Evolutionary conservation across 1,139 yeast genomes (phyloP), one percentile per base, ranked within the genome.

Genomic region (Kurtzmaniella quercitrusa): DNA sequence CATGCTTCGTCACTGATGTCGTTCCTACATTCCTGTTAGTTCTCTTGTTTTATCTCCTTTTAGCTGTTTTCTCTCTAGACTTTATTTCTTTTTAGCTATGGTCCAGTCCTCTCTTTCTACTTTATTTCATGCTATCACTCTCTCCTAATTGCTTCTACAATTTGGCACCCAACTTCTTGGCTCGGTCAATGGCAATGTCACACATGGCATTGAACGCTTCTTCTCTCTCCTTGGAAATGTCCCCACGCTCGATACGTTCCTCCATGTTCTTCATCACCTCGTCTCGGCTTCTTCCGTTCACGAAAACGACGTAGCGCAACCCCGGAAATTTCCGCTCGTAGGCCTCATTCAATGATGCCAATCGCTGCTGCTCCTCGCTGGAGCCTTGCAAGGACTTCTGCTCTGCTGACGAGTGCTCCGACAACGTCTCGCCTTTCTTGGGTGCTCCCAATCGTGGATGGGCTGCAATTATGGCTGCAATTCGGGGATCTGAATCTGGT

Each of bases 381-480:
- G 65, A 62, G 5, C 64, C 65, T 46, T 68, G 72, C 39, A 90
- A 68, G 12, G 83, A 77, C 47, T 75, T 77, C 58, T 90, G 97
- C 59, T 90, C 97, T 3, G 67, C 63, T 25, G 73, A 66, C 2
- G 95, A 85, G 55, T 85, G 93, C 3, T 63, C 68, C 8, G 94
- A 84, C 29, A 84, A 65, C 18, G 63, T 58, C 21, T 63, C 72
- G 7, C 44, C 46, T 2, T 56, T 51, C 59, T 63, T 72, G 34
- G 76, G 81, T 50, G 73, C 89, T 0, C 91, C 97, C 24, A 90
- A 70, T 46, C 96, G 70, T n/a, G 97, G 97, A 63, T 90, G 97
- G 0, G 96, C 95, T 1, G 88, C 82, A 16, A 90, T 77, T 45
- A 85, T 83, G 39, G 73, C 65, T 41, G 73, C 56, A 8, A 79